These are phyloP conservation scores for Naegleria fowleri DNA, from an alignment of 208 protist genomes.

Conservation along the genomic window DNA sequence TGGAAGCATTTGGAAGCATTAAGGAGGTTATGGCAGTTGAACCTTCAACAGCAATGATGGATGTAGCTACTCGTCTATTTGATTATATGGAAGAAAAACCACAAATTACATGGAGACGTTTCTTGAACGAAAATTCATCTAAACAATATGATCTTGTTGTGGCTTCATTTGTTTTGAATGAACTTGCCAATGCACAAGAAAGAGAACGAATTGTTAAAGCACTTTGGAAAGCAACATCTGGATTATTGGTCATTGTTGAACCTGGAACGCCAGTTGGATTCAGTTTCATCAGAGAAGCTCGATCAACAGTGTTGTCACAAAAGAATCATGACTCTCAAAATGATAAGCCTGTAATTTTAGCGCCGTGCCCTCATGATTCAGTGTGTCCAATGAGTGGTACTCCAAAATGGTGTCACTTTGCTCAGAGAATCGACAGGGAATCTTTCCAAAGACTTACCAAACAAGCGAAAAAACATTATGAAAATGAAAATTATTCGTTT, in stretches of 20 bases:
- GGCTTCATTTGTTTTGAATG: constrained; percentile 21
- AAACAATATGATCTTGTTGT: constrained; percentile 17
- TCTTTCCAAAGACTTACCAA: constrained; percentile 15
- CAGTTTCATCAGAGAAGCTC: background rate
- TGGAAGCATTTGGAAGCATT: background rate
- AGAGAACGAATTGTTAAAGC: constrained; percentile 1
- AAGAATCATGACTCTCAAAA: too few species aligned
- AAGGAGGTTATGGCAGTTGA: constrained; percentile 5
- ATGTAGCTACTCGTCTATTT: background rate
- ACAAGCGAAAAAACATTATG: background rate
- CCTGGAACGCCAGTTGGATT: constrained; percentile 23
- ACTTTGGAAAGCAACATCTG: background rate
- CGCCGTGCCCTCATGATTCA: constrained; percentile 17
- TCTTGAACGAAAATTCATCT: constrained; percentile 7
- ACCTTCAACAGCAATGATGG: constrained; percentile 25
- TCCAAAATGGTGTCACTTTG: constrained; percentile 26
- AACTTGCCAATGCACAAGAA: background rate
- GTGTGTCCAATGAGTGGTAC: constrained; percentile 8
- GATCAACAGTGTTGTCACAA: constrained; percentile 2
- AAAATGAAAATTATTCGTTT: constrained; percentile 9
- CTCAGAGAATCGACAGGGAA: background rate
- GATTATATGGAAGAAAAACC: constrained; percentile 3
- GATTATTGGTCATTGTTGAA: constrained; percentile 22
- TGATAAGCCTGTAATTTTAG: background rate
- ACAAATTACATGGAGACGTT: constrained; percentile 17